Conservation (phyloP, 768 basidiomycete species). For the Hydnomerulius pinastri region DNA sequence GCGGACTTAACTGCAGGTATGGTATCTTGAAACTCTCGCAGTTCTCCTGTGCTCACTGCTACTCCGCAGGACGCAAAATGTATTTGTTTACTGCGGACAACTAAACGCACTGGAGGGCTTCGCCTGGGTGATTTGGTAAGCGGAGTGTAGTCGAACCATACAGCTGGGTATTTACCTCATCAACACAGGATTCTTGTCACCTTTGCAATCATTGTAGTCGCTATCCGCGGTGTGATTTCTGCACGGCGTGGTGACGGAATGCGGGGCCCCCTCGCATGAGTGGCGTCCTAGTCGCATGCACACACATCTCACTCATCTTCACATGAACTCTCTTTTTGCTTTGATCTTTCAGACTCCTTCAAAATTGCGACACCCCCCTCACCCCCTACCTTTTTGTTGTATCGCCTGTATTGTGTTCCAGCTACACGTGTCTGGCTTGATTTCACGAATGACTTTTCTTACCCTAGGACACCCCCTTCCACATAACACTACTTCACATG, state of each 20-base stretch:
- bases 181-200: conserved; percentile 61
- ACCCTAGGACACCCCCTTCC: conserved; percentile 14
- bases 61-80: conserved; percentile 37
- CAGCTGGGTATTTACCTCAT: not conserved
- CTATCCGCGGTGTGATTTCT: conserved; percentile 60
- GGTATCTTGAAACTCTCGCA: conserved; percentile 14
- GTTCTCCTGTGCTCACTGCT: not conserved
- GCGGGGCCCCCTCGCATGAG: conserved; percentile 50
- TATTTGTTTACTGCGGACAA: conserved; percentile 69
- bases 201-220: conserved; percentile 55
- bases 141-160: not conserved
- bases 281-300: not conserved
- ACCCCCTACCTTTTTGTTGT: conserved; percentile 4
- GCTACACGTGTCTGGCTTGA: too few relatives aligned
- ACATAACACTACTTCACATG: too few relatives aligned
- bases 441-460: too few relatives aligned
- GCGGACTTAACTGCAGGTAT: conserved; percentile 69
- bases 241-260: conserved; percentile 69
- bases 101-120: conserved; percentile 76
- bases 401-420: not conserved
- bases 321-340: conserved; percentile 6
- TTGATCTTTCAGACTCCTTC: conserved; percentile 1
- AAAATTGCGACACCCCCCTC: conserved; percentile 18
- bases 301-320: too few relatives aligned
- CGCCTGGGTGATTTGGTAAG: conserved; percentile 75